Conservation (phyloP, 2,329 filamentous ascomycete genomes). For the Onygenales sp. region DNA sequence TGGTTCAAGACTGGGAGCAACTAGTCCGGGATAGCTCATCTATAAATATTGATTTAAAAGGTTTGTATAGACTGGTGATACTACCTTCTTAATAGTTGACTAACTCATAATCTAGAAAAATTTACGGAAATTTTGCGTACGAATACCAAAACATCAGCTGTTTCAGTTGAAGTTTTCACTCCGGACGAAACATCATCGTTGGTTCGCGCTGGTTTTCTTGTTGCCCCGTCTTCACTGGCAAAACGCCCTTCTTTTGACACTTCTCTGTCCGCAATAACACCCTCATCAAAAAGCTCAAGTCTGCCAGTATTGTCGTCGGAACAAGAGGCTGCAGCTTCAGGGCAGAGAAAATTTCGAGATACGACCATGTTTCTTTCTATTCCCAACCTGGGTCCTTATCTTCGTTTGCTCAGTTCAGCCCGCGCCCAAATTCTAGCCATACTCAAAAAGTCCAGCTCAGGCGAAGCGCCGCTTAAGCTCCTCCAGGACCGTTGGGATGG, state of each 20-base stretch:
- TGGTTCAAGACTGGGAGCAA: constrained; percentile 43
- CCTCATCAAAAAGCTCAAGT: constrained; percentile 7
- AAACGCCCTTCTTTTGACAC: constrained; percentile 34
- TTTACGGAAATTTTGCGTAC: constrained; percentile 40
- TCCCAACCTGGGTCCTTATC: constrained; percentile 51
- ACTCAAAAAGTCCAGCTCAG: constrained; percentile 42
- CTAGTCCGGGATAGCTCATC: constrained; percentile 27
- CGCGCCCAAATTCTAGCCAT: constrained; percentile 46
- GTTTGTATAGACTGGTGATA: constrained; percentile 21
- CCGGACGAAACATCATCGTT: constrained; percentile 40
- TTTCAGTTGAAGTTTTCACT: constrained; percentile 37
- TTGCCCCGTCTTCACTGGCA: constrained; percentile 34
- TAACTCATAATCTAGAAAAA: constrained; percentile 40
- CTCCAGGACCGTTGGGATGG: constrained; percentile 56
- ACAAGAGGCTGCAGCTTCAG: constrained; percentile 2
- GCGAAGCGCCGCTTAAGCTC: constrained; percentile 45
- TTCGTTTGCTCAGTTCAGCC: constrained; percentile 46
- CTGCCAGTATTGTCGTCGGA: not conserved
- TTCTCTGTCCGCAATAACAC: constrained; percentile 25
- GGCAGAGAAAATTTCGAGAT: constrained; percentile 13
- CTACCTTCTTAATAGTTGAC: constrained; percentile 35
- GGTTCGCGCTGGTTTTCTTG: constrained; percentile 46
- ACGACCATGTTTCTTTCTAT: constrained; percentile 44
- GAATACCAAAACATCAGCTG: constrained; percentile 38
- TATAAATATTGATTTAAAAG: constrained; percentile 27